phyloP scores from a whole-genome alignment of 441 rosid genomes.

The Theobroma grandiflorum region DNA sequence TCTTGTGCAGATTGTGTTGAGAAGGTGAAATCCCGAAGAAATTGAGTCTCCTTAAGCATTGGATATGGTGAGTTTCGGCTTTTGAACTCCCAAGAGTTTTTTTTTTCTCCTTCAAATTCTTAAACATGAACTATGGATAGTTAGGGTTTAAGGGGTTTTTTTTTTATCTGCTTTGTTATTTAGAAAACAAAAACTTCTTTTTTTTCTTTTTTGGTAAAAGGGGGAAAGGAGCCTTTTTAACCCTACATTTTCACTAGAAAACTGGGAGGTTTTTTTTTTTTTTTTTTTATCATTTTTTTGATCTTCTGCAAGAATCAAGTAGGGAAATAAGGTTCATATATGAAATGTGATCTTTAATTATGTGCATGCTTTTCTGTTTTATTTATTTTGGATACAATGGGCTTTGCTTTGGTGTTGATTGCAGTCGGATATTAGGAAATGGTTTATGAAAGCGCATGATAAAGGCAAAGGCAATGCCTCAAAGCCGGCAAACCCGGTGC shows the following conservation, averaged over 20 bases:
- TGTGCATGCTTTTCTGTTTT: background rate
- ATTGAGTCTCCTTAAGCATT: background rate
- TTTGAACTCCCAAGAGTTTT: background rate
- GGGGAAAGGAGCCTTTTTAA: no score
- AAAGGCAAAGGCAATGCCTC: slow-evolving; percentile 64
- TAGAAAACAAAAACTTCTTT: background rate
- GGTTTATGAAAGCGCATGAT: slow-evolving; percentile 92
- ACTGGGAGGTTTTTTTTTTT: background rate
- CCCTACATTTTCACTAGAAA: background rate
- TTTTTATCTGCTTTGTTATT: background rate
- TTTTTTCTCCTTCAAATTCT: background rate
- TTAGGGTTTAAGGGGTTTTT: background rate
- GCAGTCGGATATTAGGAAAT: slow-evolving; percentile 93
- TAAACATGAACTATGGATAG: background rate
- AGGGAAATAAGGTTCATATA: background rate
- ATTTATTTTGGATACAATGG: slow-evolving; percentile 16
- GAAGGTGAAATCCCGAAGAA: background rate
- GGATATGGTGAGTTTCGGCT: slow-evolving; percentile 24
- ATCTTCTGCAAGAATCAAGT: background rate
- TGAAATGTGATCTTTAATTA: background rate
- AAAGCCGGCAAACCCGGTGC: slow-evolving; percentile 42
- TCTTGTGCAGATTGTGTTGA: slow-evolving; percentile 13
- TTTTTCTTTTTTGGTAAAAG: background rate
- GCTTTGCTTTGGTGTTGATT: slow-evolving; percentile 19
- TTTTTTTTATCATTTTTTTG: background rate